Evolutionary conservation across 306 rosid genomes (phyloP).

Genomic region (Abrus precatorius): DNA sequence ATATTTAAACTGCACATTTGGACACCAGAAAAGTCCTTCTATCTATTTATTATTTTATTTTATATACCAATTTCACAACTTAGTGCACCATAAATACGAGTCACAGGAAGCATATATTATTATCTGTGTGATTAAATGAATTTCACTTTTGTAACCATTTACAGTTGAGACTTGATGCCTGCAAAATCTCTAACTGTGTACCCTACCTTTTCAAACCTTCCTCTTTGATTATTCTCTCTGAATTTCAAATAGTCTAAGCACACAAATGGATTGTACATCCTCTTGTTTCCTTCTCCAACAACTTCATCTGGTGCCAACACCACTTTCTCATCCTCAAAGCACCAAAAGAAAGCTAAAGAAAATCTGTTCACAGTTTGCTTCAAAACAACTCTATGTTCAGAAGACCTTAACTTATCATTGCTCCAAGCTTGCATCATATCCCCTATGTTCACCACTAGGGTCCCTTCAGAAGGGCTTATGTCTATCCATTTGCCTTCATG

Average conservation of each 20-base stretch:
- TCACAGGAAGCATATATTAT: slow-evolving; percentile 11
- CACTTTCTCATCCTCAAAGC: slow-evolving; percentile 82
- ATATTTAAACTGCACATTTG: slow-evolving; percentile 22
- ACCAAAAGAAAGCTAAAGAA: slow-evolving; percentile 93
- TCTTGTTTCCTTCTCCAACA: slow-evolving; percentile 68
- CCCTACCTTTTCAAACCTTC: slow-evolving; percentile 91
- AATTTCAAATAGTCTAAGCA: slow-evolving; percentile 82
- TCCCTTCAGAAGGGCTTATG: slow-evolving; percentile 76
- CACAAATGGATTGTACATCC: slow-evolving; percentile 69
- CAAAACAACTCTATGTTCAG: slow-evolving; percentile 86
- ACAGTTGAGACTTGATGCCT: slow-evolving; percentile 57
- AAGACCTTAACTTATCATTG: slow-evolving; percentile 81
- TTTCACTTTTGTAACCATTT: slow-evolving; percentile 34
- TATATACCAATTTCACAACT: slow-evolving; percentile 37
- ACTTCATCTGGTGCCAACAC: slow-evolving; percentile 77
- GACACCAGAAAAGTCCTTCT: slow-evolving; percentile 32
- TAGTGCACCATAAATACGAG: slow-evolving; percentile 26
- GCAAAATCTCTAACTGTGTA: slow-evolving; percentile 88
- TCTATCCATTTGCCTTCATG: slow-evolving; percentile 86
- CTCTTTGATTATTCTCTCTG: slow-evolving; percentile 84
- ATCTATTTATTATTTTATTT: not conserved
- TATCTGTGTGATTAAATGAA: slow-evolving; percentile 29
- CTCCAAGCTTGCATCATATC: slow-evolving; percentile 98
- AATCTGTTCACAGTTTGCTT: slow-evolving; percentile 70
- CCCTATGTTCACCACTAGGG: slow-evolving; percentile 87